Evolutionary conservation across 148 eudicot genomes (phyloP), one percentile per base, ranked within the genome.

Genomic region (Chenopodium quinoa): DNA sequence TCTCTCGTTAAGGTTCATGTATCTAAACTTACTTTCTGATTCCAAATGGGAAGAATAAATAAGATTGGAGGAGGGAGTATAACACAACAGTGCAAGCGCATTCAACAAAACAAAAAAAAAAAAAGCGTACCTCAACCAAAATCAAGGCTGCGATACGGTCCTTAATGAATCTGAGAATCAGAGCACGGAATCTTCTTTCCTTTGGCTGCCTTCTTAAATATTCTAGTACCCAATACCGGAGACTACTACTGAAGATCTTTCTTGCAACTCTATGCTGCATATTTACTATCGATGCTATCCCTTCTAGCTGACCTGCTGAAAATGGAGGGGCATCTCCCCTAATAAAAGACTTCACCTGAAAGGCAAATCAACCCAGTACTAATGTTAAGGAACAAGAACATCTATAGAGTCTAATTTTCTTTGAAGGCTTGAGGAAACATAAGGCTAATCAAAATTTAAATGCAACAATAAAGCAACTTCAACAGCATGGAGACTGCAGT

Each of bases 181-280:
- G 80, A 46, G 94, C 99, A 82, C 91, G 90, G 64, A 91, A 94
- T 74, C 78, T 86, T 82, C 81, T 90, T 44, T 85, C 90, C 84
- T 88, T 89, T 14, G 97, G 91, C 74, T 94, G 99, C 85, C 93
- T 87, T 86, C 94, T 89, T 87, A 95, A 71, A 71, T 90, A 91
- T 80, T 96, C 99, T 63, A 97, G 76, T 73, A 93, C 87, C 99
- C 99, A 97, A 87, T 97, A 97, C 8, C 98, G 90, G 2, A 94
- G 87, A 86, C 96, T 94, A 85, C 82, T 88, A 84, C 66, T 91
- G 82, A 82, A 87, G 52, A 97, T 84, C 85, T 82, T 93, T 81
- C 88, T 91, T 74, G 89, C 91, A 66, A 88, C 68, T 89, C 86
- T 91, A 19, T 78, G 73, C 47, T 92, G 89, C 95, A 90, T 90